These are phyloP conservation scores for Phytophthora crassamura DNA, from an alignment of 352 stramenopile genomes.

Conservation along the genomic window DNA sequence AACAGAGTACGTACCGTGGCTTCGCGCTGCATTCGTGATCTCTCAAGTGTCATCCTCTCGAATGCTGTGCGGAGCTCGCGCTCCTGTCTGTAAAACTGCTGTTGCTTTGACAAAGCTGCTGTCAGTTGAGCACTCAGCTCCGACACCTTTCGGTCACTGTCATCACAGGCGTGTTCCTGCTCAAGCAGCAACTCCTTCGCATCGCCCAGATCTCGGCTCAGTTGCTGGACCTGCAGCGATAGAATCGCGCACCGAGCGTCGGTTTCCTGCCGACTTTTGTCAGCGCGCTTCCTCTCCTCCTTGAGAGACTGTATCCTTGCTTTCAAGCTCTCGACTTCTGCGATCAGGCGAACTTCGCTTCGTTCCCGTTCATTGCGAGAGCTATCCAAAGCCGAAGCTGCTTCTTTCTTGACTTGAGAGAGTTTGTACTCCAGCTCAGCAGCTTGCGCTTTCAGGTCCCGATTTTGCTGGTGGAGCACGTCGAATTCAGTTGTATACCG, in stretches of 20 bases:
- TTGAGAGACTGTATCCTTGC: conserved; percentile 52
- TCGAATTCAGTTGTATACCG: conserved; percentile 62
- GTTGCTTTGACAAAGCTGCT: conserved; percentile 73
- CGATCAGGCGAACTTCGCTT: conserved; percentile 56
- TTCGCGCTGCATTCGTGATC: conserved; percentile 71
- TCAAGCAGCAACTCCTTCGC: conserved; percentile 62
- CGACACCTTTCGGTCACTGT: conserved; percentile 70
- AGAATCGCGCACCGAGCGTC: conserved; percentile 56
- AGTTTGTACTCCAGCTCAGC: conserved; percentile 67
- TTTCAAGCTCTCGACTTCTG: conserved; percentile 73
- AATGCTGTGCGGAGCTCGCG: conserved; percentile 65
- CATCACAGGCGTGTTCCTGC: conserved; percentile 68
- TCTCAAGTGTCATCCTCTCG: conserved; percentile 68
- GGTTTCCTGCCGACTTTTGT: conserved; percentile 57
- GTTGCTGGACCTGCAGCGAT: conserved; percentile 60
- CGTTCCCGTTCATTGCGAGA: conserved; percentile 57
- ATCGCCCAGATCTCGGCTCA: conserved; percentile 59
- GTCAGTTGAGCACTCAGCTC: conserved; percentile 75
- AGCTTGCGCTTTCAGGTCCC: conserved; percentile 57
- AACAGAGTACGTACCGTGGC: conserved; percentile 37
- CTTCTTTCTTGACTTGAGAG: conserved; percentile 50
- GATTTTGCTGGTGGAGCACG: conserved; percentile 63
- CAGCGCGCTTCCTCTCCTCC: conserved; percentile 62
- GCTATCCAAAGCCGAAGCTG: conserved; percentile 35
- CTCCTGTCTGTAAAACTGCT: conserved; percentile 77